Percentiles rank a stretch among this genome's conserved stretches.
Conservation (phyloP, 192 early-diverging fungal species). For the Endogone sp. region DNA sequence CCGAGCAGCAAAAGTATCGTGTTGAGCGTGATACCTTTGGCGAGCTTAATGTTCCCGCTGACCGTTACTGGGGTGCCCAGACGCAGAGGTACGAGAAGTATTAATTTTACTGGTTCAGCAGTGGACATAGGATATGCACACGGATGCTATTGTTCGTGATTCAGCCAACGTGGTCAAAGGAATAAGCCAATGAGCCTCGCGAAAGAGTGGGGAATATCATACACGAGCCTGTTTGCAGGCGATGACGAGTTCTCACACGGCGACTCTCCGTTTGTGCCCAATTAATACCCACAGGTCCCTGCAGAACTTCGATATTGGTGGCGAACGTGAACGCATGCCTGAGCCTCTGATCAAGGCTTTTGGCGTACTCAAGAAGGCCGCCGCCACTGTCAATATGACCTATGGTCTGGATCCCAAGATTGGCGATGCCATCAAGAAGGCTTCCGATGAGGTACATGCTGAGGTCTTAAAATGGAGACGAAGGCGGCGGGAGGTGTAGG, state of each 20-base stretch:
- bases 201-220: background rate
- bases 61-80: slow-evolving; percentile 97
- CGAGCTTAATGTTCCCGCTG: slow-evolving; percentile 89
- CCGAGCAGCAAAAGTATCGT: slow-evolving; percentile 59
- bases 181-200: background rate
- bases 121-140: background rate
- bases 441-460: slow-evolving; percentile 70
- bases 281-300: slow-evolving; percentile 58
- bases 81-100: slow-evolving; percentile 71
- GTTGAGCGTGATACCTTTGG: slow-evolving; percentile 90
- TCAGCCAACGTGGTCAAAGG: slow-evolving; percentile 6
- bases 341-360: slow-evolving; percentile 93
- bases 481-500: too few relatives aligned
- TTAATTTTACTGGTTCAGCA: too few relatives aligned
- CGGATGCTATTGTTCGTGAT: too few relatives aligned
- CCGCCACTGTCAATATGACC: slow-evolving; percentile 91
- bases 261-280: background rate
- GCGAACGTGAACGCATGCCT: slow-evolving; percentile 89
- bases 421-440: slow-evolving; percentile 84
- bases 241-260: too few relatives aligned
- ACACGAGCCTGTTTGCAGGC: slow-evolving; percentile 5
- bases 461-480: background rate
- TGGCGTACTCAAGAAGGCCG: slow-evolving; percentile 93
- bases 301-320: slow-evolving; percentile 98
- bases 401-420: slow-evolving; percentile 80